Percentiles rank a stretch among this genome's conserved stretches.
phyloP scores from a whole-genome alignment of 768 basidiomycete species.

The Hericium rajendrae region DNA sequence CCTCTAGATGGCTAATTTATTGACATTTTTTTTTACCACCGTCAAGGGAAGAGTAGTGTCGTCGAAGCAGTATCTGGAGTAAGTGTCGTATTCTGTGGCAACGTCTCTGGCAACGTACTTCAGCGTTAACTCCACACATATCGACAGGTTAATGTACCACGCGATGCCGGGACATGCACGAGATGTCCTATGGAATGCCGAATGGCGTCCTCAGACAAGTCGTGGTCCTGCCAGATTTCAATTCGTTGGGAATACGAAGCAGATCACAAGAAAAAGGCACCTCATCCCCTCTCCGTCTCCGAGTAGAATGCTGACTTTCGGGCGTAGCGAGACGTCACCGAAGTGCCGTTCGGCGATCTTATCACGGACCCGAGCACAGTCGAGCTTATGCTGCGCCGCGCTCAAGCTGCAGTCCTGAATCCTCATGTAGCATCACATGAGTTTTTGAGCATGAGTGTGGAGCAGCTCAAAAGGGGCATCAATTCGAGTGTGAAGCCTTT shows the following conservation, averaged over 20 bases:
- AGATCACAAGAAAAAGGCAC: conserved; percentile 14
- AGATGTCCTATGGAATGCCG: conserved; percentile 3
- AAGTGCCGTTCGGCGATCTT: conserved; percentile 31
- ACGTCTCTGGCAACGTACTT: background rate
- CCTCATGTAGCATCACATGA: conserved; percentile 25
- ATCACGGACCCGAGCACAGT: conserved; percentile 35
- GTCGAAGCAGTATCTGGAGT: background rate
- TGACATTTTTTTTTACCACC: background rate
- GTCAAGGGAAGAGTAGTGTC: conserved; percentile 4
- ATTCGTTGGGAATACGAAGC: conserved; percentile 34
- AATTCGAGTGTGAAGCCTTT: conserved; percentile 1
- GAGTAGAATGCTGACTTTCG: conserved; percentile 26
- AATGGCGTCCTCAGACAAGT: conserved; percentile 5
- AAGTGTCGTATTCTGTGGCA: too few relatives aligned
- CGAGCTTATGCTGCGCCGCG: conserved; percentile 47
- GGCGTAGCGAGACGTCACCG: conserved; percentile 12
- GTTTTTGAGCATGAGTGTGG: conserved; percentile 6
- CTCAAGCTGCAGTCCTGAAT: conserved; percentile 49
- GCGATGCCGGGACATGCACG: conserved; percentile 35
- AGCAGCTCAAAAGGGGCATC: background rate
- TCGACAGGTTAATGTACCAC: conserved; percentile 33
- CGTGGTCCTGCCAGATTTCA: conserved; percentile 26
- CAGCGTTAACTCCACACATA: background rate
- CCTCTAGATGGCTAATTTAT: background rate
- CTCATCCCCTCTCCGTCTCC: background rate